Evolutionary conservation across 2,329 filamentous ascomycete species (phyloP).

Genomic region (Geosmithia morbida): DNA sequence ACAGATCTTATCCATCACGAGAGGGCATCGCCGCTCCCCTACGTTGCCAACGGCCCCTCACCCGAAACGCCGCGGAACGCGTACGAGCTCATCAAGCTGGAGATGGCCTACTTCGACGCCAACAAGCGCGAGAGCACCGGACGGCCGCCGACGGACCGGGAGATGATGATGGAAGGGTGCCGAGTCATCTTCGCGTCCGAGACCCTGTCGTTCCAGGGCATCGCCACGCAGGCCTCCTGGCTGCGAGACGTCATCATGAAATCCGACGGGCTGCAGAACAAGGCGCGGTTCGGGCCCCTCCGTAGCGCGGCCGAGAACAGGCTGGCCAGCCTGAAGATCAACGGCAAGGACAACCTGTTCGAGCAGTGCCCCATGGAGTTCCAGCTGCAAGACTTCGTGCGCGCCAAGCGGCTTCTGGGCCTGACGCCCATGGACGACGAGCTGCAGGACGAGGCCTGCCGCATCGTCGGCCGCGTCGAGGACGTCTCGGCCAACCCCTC

Average conservation of each 20-base stretch:
- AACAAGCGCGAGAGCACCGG: constrained; percentile 27
- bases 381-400: constrained; percentile 39
- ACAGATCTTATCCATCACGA: constrained; percentile 51
- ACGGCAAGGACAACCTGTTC: constrained; percentile 42
- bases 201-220: constrained; percentile 23
- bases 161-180: constrained; percentile 43
- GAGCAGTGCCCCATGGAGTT: constrained; percentile 40
- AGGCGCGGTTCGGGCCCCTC: constrained; percentile 33
- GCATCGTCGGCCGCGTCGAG: constrained; percentile 42
- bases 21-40: constrained; percentile 40
- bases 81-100: constrained; percentile 47
- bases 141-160: constrained; percentile 29
- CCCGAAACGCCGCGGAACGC: constrained; percentile 36
- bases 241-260: constrained; percentile 44
- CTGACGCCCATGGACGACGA: constrained; percentile 44
- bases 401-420: constrained; percentile 35
- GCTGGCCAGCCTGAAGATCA: constrained; percentile 35
- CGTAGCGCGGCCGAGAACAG: constrained; percentile 29
- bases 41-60: constrained; percentile 27
- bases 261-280: constrained; percentile 23
- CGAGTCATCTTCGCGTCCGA: constrained; percentile 42
- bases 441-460: constrained; percentile 43
- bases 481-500: constrained; percentile 32
- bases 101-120: constrained; percentile 36
- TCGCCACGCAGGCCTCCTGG: constrained; percentile 31